A percentile compares a stretch with the other conserved stretches of the same genome.
phyloP scores from a whole-genome alignment of 331 rosid genomes.

The Ulmus americana region DNA sequence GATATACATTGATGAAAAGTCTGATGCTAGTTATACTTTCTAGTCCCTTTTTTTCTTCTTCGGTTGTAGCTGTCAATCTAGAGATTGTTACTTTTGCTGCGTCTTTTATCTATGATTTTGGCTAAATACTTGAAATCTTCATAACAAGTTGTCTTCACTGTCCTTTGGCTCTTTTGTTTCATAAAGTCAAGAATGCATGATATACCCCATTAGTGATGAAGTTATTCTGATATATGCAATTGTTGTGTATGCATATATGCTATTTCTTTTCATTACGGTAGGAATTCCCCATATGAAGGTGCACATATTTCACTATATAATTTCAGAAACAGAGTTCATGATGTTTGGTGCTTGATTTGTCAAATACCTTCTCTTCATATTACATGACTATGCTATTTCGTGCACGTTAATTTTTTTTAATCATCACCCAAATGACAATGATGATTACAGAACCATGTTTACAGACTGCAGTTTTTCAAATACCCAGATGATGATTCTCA shows the following conservation, averaged over 20 bases:
- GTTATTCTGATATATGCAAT: background rate
- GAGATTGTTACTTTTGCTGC: slow-evolving; percentile 10
- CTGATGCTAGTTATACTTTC: background rate
- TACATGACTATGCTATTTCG: background rate
- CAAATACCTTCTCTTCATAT: background rate
- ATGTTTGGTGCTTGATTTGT: background rate
- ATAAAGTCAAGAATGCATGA: background rate
- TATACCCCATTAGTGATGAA: background rate
- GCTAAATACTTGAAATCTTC: slow-evolving; percentile 5
- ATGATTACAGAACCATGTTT: too few species aligned
- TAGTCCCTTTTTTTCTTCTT: slow-evolving; percentile 2
- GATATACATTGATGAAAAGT: slow-evolving; percentile 16
- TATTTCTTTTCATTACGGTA: background rate
- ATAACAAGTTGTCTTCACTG: background rate
- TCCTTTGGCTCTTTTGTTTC: background rate
- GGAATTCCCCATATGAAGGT: background rate
- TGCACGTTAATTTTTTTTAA: background rate
- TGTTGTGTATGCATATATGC: background rate
- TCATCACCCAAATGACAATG: too few species aligned
- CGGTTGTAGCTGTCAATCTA: slow-evolving; percentile 15
- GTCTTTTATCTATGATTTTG: slow-evolving; percentile 4
- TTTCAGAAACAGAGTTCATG: too few species aligned
- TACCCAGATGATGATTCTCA: slow-evolving; percentile 26
- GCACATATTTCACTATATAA: background rate
- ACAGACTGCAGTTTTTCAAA: background rate